Base-by-base conservation (phyloP, 2,329 filamentous ascomycete genomes). In the Plenodomus tracheiphilus region DNA sequence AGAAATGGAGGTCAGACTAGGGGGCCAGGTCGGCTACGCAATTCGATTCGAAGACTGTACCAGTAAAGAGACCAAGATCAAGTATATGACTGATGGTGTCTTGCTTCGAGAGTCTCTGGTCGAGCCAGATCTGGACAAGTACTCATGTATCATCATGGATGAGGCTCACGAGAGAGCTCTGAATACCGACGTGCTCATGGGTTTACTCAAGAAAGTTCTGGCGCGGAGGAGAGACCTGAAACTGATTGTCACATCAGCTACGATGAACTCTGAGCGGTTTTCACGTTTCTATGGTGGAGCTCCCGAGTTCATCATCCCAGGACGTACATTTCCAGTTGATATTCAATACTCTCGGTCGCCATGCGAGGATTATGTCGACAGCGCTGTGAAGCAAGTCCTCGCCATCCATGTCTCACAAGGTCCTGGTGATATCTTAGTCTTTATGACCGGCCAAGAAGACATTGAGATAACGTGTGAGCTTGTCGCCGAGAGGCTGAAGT, bases 81-180 rank as follows among this genome's bases (percentile, higher is more conserved):
- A 99, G 74, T 99, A 99, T 73, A 97, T 99, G 92, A 99, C 94
- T 0, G 95, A 99, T 66, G 94, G 94, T 77, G 90, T 99, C 18
- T 77, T 99, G 38, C 81, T 99, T 25, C 84, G 94, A 75, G 95
- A 99, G 67, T 97, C 91, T 5, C 80, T 99, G 10, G 92, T 91
- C 51, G 93, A 97, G 71, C 85, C 88, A 6, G 93, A 99, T 70
- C 79, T 99, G 39, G 94, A 97, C 72, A 89, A 90, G 57, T 99
- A 99, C 70, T 96, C 93, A 13, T 97, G 92, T 70, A 91, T 99
- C 64, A 99, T 99, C 73, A 99, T 99, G 94, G 94, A 99, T 69
- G 94, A 99, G 77, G 95, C 94, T 4, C 94, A 99, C 80, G 94
- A 99, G 74, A 84, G 94, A 71, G 93, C 94, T 1, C 76, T 99